Conservation (phyloP, 371 early-diverging fungal genomes). For the Mortierella sp. region DNA sequence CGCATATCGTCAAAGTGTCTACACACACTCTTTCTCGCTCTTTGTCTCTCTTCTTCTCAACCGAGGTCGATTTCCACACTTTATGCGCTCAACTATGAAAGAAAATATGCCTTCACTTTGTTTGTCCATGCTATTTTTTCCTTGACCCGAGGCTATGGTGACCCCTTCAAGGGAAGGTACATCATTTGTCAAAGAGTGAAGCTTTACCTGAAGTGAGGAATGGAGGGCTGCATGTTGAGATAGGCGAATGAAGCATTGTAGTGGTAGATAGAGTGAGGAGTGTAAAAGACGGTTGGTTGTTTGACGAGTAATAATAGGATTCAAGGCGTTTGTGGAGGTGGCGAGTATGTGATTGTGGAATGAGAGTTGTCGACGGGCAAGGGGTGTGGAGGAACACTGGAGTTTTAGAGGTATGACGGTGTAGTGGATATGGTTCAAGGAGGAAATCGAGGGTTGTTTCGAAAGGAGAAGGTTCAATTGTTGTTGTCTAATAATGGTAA, state of each 20-base stretch:
- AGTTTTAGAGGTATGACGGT: too few species aligned
- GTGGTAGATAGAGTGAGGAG: not conserved
- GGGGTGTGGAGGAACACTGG: too few species aligned
- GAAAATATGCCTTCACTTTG: not conserved
- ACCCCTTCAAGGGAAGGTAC: not conserved
- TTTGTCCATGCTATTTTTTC: not conserved
- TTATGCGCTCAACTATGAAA: not conserved
- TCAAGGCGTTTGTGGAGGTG: too few species aligned
- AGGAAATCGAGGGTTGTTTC: too few species aligned
- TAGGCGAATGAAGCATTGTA: conserved; percentile 30
- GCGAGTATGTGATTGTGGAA: too few species aligned
- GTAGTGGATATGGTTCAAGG: too few species aligned
- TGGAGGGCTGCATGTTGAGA: conserved; percentile 25
- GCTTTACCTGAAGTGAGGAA: conserved; percentile 20
- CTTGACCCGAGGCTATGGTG: not conserved
- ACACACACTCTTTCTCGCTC: not conserved
- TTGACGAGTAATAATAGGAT: too few species aligned
- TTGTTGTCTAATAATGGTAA: too few species aligned
- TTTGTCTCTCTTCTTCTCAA: not conserved
- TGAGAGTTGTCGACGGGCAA: too few species aligned
- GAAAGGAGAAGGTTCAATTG: too few species aligned
- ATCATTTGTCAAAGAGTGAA: too few species aligned
- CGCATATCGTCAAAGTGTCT: not conserved
- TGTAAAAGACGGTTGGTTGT: not conserved
- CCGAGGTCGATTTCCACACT: not conserved